Conservation (phyloP, 192 early-diverging fungal species). For the Spinellus fusiger region DNA sequence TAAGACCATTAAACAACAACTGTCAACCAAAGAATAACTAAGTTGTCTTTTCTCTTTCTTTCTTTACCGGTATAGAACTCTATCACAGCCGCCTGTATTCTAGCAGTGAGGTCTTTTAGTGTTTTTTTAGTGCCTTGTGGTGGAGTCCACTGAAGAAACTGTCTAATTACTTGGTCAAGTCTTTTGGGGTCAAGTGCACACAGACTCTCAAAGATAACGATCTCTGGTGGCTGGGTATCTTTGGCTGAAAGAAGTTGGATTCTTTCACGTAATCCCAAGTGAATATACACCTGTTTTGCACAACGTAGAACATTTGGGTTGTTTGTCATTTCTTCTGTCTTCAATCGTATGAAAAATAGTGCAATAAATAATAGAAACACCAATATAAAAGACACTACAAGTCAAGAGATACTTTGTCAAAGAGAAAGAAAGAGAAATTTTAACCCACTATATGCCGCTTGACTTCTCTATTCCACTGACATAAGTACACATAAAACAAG, state of each 20-base stretch:
- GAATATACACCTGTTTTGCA: conserved; percentile 11
- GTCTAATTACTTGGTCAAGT: neutral
- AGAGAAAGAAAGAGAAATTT: too few species aligned
- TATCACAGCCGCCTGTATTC: neutral
- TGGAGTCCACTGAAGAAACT: neutral
- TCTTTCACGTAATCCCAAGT: conserved; percentile 2
- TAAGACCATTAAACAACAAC: neutral
- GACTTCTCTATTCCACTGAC: too few species aligned
- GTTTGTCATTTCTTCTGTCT: too few species aligned
- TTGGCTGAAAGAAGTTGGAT: neutral
- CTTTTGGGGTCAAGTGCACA: neutral
- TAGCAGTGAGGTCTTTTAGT: neutral
- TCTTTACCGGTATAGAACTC: neutral
- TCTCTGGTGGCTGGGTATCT: neutral
- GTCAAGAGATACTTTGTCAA: too few species aligned
- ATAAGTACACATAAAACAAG: too few species aligned
- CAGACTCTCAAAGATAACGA: neutral
- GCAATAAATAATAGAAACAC: too few species aligned
- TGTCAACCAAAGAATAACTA: neutral
- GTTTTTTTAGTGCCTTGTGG: neutral
- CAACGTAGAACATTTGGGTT: neutral
- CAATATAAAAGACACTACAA: too few species aligned
- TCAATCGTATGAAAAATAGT: too few species aligned
- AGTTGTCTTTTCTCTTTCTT: too few species aligned
- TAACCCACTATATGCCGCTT: too few species aligned